A percentile compares a stretch with the other conserved stretches of the same genome.
Evolutionary conservation across 139 green algal genomes (phyloP).

Genomic region (Diplosphaera chodatii): DNA sequence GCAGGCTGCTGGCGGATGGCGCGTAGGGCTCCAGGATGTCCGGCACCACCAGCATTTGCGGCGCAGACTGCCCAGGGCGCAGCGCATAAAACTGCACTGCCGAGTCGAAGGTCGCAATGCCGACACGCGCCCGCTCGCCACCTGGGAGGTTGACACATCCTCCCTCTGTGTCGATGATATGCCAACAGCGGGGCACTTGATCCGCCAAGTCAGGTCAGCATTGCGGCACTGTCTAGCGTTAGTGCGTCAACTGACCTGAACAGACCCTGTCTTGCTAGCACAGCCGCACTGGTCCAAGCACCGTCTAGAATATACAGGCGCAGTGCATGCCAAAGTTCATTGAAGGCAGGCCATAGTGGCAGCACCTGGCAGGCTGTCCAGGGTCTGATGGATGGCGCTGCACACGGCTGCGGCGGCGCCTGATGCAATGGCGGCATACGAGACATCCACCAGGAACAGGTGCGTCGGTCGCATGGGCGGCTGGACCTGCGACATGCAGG

Average conservation of each 20-base stretch:
- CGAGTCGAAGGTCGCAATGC: slow-evolving; percentile 76
- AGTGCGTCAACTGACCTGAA: too few relatives aligned
- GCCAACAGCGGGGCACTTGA: too few relatives aligned
- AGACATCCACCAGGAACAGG: slow-evolving; percentile 84
- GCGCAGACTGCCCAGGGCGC: slow-evolving; percentile 20
- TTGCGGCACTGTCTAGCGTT: too few relatives aligned
- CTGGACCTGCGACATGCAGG: slow-evolving; percentile 36
- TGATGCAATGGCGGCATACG: slow-evolving; percentile 42
- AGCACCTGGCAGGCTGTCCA: slow-evolving; percentile 66
- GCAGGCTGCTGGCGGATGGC: slow-evolving; percentile 27
- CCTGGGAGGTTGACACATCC: too few relatives aligned
- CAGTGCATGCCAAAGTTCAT: too few relatives aligned
- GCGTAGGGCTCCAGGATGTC: slow-evolving; percentile 57
- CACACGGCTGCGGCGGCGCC: slow-evolving; percentile 63
- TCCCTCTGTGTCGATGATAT: too few relatives aligned
- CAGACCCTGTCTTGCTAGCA: too few relatives aligned
- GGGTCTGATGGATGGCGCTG: slow-evolving; percentile 40
- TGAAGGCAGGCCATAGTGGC: too few relatives aligned
- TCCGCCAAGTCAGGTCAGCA: too few relatives aligned
- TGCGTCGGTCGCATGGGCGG: slow-evolving; percentile 67
- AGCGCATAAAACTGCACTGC: slow-evolving; percentile 79
- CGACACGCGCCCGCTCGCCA: slow-evolving; percentile 50
- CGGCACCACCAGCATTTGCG: slow-evolving; percentile 76
- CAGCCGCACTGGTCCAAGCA: too few relatives aligned
- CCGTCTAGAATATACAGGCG: too few relatives aligned